Percentiles rank a stretch among this genome's conserved stretches.
Evolutionary conservation across 2,329 filamentous ascomycete genomes (phyloP).

Genomic region (Venturia effusa): DNA sequence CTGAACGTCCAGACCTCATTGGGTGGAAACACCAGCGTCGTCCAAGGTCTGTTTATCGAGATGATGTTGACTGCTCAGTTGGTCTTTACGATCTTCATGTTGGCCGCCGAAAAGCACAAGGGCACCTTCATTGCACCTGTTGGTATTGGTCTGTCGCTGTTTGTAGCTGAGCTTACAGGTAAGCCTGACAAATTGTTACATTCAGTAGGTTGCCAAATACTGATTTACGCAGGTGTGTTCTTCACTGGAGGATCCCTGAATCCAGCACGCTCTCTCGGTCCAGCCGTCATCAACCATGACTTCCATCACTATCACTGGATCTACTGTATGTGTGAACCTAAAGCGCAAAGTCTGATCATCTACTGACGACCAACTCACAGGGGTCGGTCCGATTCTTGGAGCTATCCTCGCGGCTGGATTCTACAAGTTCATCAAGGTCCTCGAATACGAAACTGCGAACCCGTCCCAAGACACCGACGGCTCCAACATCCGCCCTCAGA

Average conservation of each 20-base stretch:
- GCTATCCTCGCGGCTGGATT: conserved; percentile 9
- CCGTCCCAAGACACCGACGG: conserved; percentile 9
- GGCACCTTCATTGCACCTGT: conserved; percentile 30
- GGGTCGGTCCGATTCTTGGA: conserved; percentile 9
- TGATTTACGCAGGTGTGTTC: conserved; percentile 5
- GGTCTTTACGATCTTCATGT: conserved; percentile 21
- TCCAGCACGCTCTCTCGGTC: conserved; percentile 11
- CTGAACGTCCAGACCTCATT: conserved; percentile 34
- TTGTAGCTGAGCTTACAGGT: conserved; percentile 13
- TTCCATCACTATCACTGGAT: conserved; percentile 12
- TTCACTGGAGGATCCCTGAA: conserved; percentile 9
- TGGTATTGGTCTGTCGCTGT: conserved; percentile 18
- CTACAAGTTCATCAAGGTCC: conserved; percentile 17
- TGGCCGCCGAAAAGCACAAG: conserved; percentile 33
- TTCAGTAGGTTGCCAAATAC: not conserved
- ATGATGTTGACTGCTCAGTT: conserved; percentile 39
- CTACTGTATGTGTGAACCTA: conserved; percentile 1
- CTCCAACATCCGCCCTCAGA: not conserved
- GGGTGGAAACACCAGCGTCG: conserved; percentile 28
- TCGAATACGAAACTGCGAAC: conserved; percentile 12
- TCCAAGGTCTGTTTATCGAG: conserved; percentile 40
- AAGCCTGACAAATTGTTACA: not conserved
- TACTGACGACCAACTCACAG: not conserved
- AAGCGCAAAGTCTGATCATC: not conserved
- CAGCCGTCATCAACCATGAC: conserved; percentile 3